phyloP scores from a whole-genome alignment of 352 stramenopile species.

The Blastocystis sp. region DNA sequence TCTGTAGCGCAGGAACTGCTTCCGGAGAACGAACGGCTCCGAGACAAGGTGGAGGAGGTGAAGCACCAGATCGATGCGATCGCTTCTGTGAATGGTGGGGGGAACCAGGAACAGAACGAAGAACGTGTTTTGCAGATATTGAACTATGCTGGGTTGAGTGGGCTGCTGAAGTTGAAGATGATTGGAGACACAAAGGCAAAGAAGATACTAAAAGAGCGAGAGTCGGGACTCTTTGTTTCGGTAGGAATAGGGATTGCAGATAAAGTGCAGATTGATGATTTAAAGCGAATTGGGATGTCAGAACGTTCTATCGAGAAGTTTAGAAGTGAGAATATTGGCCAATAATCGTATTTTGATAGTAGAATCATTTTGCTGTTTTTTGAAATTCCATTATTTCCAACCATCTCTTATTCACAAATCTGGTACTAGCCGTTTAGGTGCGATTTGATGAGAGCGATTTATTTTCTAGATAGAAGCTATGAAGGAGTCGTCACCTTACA shows the following conservation, averaged over 20 bases:
- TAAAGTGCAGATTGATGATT: conserved; percentile 6
- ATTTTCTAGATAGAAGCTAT: background rate
- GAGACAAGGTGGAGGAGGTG: conserved; percentile 3
- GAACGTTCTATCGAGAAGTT: background rate
- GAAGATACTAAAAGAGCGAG: background rate
- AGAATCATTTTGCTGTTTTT: background rate
- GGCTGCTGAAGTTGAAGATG: background rate
- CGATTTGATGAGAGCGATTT: too few species aligned
- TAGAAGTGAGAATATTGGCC: background rate
- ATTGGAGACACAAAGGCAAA: background rate
- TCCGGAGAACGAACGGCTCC: background rate
- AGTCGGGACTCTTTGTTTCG: background rate
- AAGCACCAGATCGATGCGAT: background rate
- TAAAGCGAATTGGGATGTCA: conserved; percentile 7
- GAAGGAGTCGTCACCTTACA: conserved; percentile 13
- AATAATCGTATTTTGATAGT: background rate
- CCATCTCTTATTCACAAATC: too few species aligned
- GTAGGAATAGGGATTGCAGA: background rate
- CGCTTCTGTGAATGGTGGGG: background rate
- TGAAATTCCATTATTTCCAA: background rate
- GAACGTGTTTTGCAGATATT: conserved; percentile 18
- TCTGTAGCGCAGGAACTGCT: background rate
- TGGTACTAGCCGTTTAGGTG: too few species aligned
- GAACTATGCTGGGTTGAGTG: conserved; percentile 3
- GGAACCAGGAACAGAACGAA: background rate